These are phyloP conservation scores for Penicillium argentinense DNA, from an alignment of 495 filamentous ascomycete species.

Conservation along the genomic window DNA sequence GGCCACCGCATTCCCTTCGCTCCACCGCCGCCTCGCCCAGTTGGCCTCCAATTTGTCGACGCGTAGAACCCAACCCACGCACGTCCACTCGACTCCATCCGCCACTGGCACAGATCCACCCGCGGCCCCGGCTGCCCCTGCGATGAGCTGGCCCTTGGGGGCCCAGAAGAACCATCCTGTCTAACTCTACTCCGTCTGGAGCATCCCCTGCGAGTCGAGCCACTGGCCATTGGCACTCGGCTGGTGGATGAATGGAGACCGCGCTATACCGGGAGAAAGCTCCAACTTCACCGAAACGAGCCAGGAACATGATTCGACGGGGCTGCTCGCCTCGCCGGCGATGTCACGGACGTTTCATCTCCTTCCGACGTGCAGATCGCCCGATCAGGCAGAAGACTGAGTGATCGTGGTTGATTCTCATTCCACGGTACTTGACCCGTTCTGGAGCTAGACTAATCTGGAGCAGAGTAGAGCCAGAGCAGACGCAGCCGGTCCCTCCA, in stretches of 20 bases:
- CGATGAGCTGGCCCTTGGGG: slow-evolving; percentile 40
- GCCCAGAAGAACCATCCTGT: too few species aligned
- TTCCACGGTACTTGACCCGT: not conserved
- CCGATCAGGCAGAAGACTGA: slow-evolving; percentile 9
- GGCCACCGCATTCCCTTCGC: not conserved
- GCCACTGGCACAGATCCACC: slow-evolving; percentile 10
- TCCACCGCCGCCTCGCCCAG: slow-evolving; percentile 6
- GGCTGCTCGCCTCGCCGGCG: not conserved
- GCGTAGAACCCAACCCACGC: not conserved
- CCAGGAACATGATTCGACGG: slow-evolving; percentile 14
- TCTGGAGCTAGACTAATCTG: not conserved
- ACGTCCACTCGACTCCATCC: slow-evolving; percentile 11
- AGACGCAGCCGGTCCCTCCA: not conserved
- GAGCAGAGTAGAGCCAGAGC: too few species aligned
- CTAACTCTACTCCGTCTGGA: too few species aligned
- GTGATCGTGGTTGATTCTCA: slow-evolving; percentile 3
- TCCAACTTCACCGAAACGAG: slow-evolving; percentile 26
- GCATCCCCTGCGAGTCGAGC: too few species aligned
- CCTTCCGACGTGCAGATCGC: slow-evolving; percentile 19
- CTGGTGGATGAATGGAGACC: too few species aligned
- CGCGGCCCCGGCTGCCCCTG: slow-evolving; percentile 28
- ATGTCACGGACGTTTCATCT: slow-evolving; percentile 13
- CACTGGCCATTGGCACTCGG: too few species aligned
- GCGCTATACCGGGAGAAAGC: too few species aligned
- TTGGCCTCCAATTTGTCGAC: slow-evolving; percentile 8